Base-by-base conservation (phyloP, 352 stramenopile species). In the Albugo laibachii region DNA sequence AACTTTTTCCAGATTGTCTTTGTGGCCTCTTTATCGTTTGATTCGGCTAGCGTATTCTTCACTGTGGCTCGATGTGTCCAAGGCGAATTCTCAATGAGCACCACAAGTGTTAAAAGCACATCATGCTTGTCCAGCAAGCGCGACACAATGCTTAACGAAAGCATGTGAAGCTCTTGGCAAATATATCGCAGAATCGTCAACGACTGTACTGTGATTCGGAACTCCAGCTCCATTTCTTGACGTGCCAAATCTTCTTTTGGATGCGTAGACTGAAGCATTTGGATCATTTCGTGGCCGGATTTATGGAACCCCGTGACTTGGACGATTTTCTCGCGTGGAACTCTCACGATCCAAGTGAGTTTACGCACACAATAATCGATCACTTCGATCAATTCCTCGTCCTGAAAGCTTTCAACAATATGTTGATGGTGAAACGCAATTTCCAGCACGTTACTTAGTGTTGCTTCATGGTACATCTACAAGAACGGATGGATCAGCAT, bases 71-170 rank as follows among this genome's bases (percentile, higher is more conserved):
- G 86, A 53, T 95, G 64, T 8, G 88, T 97, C 93, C 93, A 98
- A 15, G 93, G 93, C 20, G 93, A 91, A 55, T 97, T 96, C 52
- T 98, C 93, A 13, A 98, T 75, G 11, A 97, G 69, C 24, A 71
- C 72, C 2, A 93, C 74, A 15, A 98, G 69, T 8, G 86, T 78
- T 13, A 97, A 62, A 12, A 96, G 69, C 41, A 93, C 73, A 57
- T 98, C 93, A 55, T 98, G 92, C n/a, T 85, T 97, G 53, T 98
- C 87, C n/a, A 97, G 50, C 16, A 98, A 60, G 15, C 93, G 79
- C 11, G 77, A 85, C 12, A 96, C 65, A 16, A 95, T 64, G 53
- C 68, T 80, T 13, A 97, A 53, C 14, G 91, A 67, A 10, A 98
- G 59, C 14, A 80, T 24, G 19, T 92, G 61, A 21, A 95, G 57